Percentiles rank a stretch among this genome's conserved stretches.
Evolutionary conservation across 2,329 filamentous ascomycete genomes (phyloP).

Genomic region (Amauroascus verrucosus): DNA sequence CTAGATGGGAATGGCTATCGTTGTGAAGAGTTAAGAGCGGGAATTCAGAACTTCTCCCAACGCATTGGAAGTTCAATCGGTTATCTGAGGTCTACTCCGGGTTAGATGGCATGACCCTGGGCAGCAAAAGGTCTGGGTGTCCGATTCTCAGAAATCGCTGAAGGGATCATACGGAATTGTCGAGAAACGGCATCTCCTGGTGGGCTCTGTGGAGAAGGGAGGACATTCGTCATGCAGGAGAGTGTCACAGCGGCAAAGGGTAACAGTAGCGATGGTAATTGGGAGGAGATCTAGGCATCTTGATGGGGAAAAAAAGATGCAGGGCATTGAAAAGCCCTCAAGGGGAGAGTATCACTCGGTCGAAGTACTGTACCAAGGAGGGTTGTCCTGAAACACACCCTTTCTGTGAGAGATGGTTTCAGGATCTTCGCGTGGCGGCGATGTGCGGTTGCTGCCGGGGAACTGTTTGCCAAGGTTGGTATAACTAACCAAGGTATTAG

Average conservation of each 20-base stretch:
- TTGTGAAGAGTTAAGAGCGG: constrained; percentile 10
- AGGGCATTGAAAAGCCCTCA: background rate
- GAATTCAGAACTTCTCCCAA: constrained; percentile 7
- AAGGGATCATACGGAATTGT: constrained; percentile 4
- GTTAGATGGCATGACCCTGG: constrained; percentile 9
- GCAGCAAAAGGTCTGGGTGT: constrained; percentile 7
- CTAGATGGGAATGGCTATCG: constrained; percentile 2
- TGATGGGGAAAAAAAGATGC: background rate
- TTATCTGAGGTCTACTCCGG: constrained; percentile 11
- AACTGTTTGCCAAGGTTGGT: background rate
- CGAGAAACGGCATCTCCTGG: constrained; percentile 3
- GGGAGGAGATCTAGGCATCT: constrained; percentile 8
- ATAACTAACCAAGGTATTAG: too few species aligned
- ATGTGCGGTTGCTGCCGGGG: background rate
- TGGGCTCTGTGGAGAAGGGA: constrained; percentile 12
- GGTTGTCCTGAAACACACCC: background rate
- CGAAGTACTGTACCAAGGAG: background rate
- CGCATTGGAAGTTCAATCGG: constrained; percentile 5
- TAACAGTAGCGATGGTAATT: constrained; percentile 8
- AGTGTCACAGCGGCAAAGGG: constrained; percentile 9
- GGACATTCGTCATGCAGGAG: constrained; percentile 13
- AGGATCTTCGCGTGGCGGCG: background rate
- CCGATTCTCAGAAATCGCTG: background rate
- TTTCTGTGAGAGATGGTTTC: background rate
- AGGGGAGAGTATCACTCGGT: background rate